Base-by-base conservation (phyloP, 352 stramenopile genomes). In the Aphanomyces invadans region DNA sequence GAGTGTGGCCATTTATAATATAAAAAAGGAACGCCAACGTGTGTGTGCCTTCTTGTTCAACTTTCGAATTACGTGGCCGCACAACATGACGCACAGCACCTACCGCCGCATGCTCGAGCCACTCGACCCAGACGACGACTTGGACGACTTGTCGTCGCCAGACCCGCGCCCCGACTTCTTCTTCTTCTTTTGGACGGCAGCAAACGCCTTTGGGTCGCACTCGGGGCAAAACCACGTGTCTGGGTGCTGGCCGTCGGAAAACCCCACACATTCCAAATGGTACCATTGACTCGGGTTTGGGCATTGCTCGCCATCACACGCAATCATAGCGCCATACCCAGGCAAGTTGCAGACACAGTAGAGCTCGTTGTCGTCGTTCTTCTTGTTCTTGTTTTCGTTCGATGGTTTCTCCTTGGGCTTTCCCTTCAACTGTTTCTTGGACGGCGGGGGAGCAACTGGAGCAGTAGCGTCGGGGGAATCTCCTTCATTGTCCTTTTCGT, bases 311-410 rank as follows among this genome's bases (percentile, higher is more conserved):
- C 82, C 82, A 70, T 94, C 86, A 68, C 86, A 94, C 23, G 86
- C 86, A 62, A 94, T 94, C 86, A 94, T 94, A 70, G 90, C 90
- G 66, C 86, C 86, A 72, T 91, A 94, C 72, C 83, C 91, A 11
- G 82, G 83, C 36, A 88, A 71, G 71, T 91, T 89, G 71, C 86
- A 94, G 67, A 94, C 86, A 68, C 86, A 94, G 70, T 94, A 94
- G 26, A 94, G 81, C 68, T 92, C 83, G 65, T 94, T 92, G 76
- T 92, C 83, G 60, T 94, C 83, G 68, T 83, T 83, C 70, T 89
- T 88, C 65, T 74, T 80, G 52, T 69, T 66, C 39, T 23, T 38
- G 33, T 36, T 68, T 0, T 32, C 1, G 25, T 57, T 57, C 19
- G 12, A 21, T 25, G 42, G 33, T n/a, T 23, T 21, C 4, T 33